Evolutionary conservation across 2,329 filamentous ascomycete species (phyloP).

Genomic region (Chalara sp.): DNA sequence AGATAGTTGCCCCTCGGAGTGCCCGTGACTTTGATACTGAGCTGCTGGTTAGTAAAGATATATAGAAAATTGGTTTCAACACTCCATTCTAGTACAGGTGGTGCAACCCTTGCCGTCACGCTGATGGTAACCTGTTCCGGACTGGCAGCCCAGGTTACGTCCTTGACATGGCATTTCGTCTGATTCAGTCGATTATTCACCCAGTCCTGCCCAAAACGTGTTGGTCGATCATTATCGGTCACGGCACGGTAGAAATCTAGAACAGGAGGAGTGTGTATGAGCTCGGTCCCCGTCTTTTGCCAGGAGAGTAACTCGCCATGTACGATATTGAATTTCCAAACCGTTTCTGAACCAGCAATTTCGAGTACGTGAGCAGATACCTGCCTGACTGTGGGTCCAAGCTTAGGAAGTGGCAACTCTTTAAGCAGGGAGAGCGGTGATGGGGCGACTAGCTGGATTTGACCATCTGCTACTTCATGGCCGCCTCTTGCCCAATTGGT

Average conservation of each 20-base stretch:
- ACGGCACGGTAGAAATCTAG: slow-evolving; percentile 2
- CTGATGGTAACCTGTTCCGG: slow-evolving; percentile 29
- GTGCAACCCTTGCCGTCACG: slow-evolving; percentile 49
- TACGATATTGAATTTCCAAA: slow-evolving; percentile 38
- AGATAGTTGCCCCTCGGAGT: slow-evolving; percentile 41
- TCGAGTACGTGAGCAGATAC: slow-evolving; percentile 18
- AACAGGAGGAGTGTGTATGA: slow-evolving; percentile 18
- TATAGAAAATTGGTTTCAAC: slow-evolving; percentile 46
- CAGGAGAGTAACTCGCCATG: slow-evolving; percentile 37
- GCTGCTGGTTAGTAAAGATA: slow-evolving; percentile 40
- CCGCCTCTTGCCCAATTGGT: slow-evolving; percentile 46
- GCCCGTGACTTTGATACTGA: slow-evolving; percentile 44
- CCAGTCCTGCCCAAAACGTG: slow-evolving; percentile 52
- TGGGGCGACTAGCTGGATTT: slow-evolving; percentile 32
- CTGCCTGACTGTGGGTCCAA: slow-evolving; percentile 13
- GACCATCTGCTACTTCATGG: slow-evolving; percentile 45
- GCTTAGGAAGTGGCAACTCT: slow-evolving; percentile 3
- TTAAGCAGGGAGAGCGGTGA: slow-evolving; percentile 20
- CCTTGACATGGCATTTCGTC: slow-evolving; percentile 35
- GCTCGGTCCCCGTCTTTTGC: slow-evolving; percentile 29
- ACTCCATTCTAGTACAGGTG: slow-evolving; percentile 57
- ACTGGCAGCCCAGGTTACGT: slow-evolving; percentile 21
- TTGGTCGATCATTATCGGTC: slow-evolving; percentile 25
- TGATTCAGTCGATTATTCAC: slow-evolving; percentile 38
- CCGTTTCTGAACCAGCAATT: slow-evolving; percentile 18